phyloP scores from a whole-genome alignment of 2,329 filamentous ascomycete genomes.

The Celoporthe dispersa region DNA sequence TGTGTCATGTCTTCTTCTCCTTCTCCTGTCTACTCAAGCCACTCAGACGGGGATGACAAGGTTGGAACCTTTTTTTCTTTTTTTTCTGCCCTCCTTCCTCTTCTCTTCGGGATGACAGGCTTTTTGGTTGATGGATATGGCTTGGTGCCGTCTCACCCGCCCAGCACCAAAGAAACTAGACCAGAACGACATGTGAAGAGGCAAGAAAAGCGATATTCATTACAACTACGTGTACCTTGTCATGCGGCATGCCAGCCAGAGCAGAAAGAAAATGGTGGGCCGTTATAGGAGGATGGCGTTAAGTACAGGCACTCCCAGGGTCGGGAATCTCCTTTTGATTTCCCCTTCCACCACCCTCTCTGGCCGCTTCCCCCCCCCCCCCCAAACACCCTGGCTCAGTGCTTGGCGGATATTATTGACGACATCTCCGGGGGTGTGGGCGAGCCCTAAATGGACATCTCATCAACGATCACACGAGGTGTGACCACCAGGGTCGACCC shows the following conservation, averaged over 20 bases:
- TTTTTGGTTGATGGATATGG: neutral
- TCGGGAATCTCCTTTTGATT: conserved; percentile 4
- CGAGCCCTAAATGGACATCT: conserved; percentile 4
- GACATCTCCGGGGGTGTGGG: neutral
- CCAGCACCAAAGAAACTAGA: neutral
- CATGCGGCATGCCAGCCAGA: neutral
- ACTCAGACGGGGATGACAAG: neutral
- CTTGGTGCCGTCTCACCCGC: neutral
- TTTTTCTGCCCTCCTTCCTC: no score
- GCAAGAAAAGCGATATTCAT: neutral
- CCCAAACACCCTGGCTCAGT: neutral
- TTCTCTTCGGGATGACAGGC: neutral
- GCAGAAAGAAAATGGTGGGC: neutral
- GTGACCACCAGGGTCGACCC: neutral
- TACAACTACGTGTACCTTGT: neutral
- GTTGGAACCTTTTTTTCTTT: neutral
- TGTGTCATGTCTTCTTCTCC: neutral
- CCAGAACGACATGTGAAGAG: neutral
- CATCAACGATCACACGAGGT: conserved; percentile 8
- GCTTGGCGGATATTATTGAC: conserved; percentile 6
- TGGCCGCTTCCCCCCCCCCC: neutral
- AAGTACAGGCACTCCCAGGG: conserved; percentile 1
- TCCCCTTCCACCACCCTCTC: neutral
- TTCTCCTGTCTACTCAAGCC: neutral
- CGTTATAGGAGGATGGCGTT: neutral